These are phyloP conservation scores for Xylariaceae sp. DNA, from an alignment of 2,329 filamentous ascomycete species.

Conservation along the genomic window DNA sequence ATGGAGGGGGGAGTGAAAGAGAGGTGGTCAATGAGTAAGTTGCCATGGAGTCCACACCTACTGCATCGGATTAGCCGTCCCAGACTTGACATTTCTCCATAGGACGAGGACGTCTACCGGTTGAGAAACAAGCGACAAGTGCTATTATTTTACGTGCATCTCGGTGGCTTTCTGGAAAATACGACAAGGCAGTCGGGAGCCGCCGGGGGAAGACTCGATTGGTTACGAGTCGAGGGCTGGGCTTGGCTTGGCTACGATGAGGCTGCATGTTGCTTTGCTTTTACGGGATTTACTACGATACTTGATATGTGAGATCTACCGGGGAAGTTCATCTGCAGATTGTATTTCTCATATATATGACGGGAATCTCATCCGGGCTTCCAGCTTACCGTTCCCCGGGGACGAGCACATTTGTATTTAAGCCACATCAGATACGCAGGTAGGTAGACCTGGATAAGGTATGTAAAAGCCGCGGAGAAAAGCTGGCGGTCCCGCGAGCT, in stretches of 20 bases:
- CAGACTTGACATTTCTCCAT: not conserved
- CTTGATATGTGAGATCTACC: too few relatives aligned
- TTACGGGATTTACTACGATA: not conserved
- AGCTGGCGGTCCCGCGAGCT: conserved; percentile 1
- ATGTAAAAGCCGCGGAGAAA: not conserved
- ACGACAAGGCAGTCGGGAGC: not conserved
- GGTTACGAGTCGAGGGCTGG: not conserved
- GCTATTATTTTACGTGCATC: conserved; percentile 1
- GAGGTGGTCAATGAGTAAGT: too few relatives aligned
- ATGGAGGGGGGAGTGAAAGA: too few relatives aligned
- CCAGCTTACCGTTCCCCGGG: not conserved
- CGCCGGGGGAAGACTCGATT: not conserved
- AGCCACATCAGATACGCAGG: too few relatives aligned
- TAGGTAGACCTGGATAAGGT: not conserved
- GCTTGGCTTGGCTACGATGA: conserved; percentile 4
- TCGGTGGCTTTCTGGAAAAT: not conserved
- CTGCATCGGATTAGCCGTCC: conserved; percentile 8
- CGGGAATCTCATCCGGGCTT: conserved; percentile 4
- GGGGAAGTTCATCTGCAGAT: too few relatives aligned
- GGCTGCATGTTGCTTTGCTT: conserved; percentile 1
- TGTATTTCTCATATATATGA: not conserved
- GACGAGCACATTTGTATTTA: too few relatives aligned
- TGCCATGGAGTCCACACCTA: not conserved
- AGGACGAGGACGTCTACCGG: not conserved
- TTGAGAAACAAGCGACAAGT: not conserved